Conservation (phyloP, 169 alveolate genomes). For the Eimeria praecox region DNA sequence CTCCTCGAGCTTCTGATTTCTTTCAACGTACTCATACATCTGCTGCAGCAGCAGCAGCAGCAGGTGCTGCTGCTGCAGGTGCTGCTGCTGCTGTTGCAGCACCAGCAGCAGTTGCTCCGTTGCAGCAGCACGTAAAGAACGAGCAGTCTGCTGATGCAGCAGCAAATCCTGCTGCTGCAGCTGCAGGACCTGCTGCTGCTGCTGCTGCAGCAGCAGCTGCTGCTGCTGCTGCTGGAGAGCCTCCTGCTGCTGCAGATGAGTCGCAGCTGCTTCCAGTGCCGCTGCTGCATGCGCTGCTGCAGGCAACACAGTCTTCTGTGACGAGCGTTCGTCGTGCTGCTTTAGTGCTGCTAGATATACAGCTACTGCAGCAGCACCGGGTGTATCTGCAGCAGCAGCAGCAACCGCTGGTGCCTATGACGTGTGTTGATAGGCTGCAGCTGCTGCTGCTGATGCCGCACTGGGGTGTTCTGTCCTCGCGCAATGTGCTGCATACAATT, state of each 20-base stretch:
- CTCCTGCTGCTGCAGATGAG: conserved; percentile 5
- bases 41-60: neutral
- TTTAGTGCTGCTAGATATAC: conserved; percentile 60
- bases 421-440: conserved; percentile 44
- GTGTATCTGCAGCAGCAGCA: conserved; percentile 65
- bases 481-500: conserved; percentile 55
- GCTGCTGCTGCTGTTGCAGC: neutral
- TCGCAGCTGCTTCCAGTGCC: conserved; percentile 60
- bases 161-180: neutral
- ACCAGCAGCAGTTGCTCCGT: neutral
- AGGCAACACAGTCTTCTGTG: conserved; percentile 75
- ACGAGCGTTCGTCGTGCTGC: conserved; percentile 68
- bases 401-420: conserved; percentile 33
- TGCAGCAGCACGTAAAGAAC: conserved; percentile 33
- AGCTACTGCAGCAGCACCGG: conserved; percentile 66
- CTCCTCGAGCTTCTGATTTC: conserved; percentile 27
- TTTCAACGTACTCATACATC: neutral
- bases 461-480: conserved; percentile 36
- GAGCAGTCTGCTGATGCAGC: conserved; percentile 28
- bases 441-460: conserved; percentile 69
- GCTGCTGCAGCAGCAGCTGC: neutral
- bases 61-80: conserved; percentile 44
- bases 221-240: neutral
- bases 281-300: conserved; percentile 75
- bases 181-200: neutral